These are phyloP conservation scores for Rhizopus stolonifer DNA, from an alignment of 371 early-diverging fungal species.

Conservation along the genomic window DNA sequence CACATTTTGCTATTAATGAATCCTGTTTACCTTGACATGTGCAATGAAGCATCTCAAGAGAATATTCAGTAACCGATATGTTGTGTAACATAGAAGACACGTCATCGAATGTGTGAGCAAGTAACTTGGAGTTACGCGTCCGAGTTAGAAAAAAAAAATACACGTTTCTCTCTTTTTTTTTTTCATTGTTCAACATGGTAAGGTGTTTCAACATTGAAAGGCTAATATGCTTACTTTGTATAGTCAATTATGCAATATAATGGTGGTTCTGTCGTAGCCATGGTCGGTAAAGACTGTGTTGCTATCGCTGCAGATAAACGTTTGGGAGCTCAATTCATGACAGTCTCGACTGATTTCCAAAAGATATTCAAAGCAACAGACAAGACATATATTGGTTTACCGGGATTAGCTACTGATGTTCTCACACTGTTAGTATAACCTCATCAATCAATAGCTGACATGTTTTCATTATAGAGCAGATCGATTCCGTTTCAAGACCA, in stretches of 20 bases:
- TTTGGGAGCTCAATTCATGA: slow-evolving; percentile 91
- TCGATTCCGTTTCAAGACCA: slow-evolving; percentile 91
- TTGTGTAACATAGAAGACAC: background rate
- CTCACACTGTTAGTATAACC: slow-evolving; percentile 78
- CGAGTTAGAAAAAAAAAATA: background rate
- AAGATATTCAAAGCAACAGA: slow-evolving; percentile 92
- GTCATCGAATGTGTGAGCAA: background rate
- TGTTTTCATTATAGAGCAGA: slow-evolving; percentile 62
- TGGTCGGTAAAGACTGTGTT: slow-evolving; percentile 98
- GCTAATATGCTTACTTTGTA: background rate
- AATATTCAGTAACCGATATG: too few species aligned
- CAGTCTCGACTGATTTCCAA: slow-evolving; percentile 90
- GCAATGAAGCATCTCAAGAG: too few species aligned
- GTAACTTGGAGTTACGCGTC: slow-evolving; percentile 1
- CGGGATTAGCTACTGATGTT: slow-evolving; percentile 98
- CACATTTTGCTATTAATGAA: too few species aligned
- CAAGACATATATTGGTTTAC: slow-evolving; percentile 87
- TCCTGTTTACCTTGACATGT: too few species aligned
- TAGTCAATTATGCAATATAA: slow-evolving; percentile 89
- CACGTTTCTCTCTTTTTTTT: background rate
- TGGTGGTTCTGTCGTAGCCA: slow-evolving; percentile 96
- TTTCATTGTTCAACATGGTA: background rate
- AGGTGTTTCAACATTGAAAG: background rate
- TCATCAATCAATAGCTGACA: background rate
- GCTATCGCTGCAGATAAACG: slow-evolving; percentile 97